These are phyloP conservation scores for Ophiocordyceps camponoti-rufipedis DNA, from an alignment of 2,329 filamentous ascomycete genomes.

Conservation along the genomic window DNA sequence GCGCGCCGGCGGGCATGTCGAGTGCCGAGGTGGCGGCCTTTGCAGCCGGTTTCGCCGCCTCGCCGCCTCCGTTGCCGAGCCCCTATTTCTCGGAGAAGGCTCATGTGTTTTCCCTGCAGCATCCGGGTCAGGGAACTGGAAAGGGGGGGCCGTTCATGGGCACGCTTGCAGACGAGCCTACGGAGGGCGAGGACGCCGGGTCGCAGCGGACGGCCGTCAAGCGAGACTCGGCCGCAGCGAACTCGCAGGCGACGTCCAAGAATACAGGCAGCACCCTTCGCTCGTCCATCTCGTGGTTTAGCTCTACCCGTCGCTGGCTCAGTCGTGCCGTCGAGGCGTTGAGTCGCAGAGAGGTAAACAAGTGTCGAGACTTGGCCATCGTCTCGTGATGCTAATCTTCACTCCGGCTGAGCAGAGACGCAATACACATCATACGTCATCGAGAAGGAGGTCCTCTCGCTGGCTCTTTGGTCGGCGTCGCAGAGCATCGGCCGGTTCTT, in stretches of 20 bases:
- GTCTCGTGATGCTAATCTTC: neutral
- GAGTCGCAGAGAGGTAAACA: neutral
- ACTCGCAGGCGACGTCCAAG: neutral
- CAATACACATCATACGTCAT: neutral
- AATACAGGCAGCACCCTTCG: neutral
- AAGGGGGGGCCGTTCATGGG: neutral
- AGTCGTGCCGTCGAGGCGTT: neutral
- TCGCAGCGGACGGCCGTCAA: neutral
- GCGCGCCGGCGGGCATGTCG: constrained; percentile 6
- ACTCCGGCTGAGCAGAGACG: neutral
- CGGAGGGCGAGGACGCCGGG: neutral
- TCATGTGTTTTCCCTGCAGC: constrained; percentile 28
- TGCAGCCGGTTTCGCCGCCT: neutral
- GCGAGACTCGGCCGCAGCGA: neutral
- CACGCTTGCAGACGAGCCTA: neutral
- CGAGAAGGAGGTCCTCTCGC: constrained; percentile 5
- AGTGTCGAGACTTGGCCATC: neutral
- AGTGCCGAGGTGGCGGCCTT: neutral
- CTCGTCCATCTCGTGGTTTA: neutral
- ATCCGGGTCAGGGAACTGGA: constrained; percentile 3
- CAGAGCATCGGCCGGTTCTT: constrained; percentile 19
- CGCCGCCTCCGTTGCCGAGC: constrained; percentile 12
- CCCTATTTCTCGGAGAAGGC: constrained; percentile 28
- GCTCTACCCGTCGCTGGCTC: neutral
- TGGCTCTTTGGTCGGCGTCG: constrained; percentile 23